Evolutionary conservation across 805 yeast genomes (phyloP), one percentile per base, ranked within the genome.

Genomic region (Lipomyces chichibuensis): DNA sequence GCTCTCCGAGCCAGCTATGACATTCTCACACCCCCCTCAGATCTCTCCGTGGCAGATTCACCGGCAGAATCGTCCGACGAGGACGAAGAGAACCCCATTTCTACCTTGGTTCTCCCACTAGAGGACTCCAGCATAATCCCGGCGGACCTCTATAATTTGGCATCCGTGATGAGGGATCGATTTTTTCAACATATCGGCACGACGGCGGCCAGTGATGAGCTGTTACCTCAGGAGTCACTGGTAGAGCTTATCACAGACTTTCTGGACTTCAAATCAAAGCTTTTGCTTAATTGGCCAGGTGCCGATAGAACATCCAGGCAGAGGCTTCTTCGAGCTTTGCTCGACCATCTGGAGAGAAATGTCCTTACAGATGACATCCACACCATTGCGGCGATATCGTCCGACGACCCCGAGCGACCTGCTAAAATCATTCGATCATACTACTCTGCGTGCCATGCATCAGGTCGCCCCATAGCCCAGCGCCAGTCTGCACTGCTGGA

Each of bases 71-170:
- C 37, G 37, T 35, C 37, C 37, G 13, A 35, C 37, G 37, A 35
- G 37, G 37, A 35, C 37, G 37, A 35, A 35, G 37, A 35, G 37
- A 35, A 35, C 37, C 37, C 37, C 37, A 35, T 35, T 35, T 11
- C 37, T 35, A 35, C 37, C 9, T 35, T 35, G 37, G 37, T 35
- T 35, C 37, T 35, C 66, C 81, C 90, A 20, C 86, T 94, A 65
- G 98, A 94, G 82, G 92, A 92, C 78, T 88, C 94, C 25, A 81
- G 93, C 63, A 84, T 93, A 75, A 92, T 95, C 64, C 97, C 98
- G 60, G 87, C 96, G 51, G 85, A 87, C 64, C 83, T 88, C 63
- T 89, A 90, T 76, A 86, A 92, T 74, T 85, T 88, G 75, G 91
- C 91, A 76, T 88, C 94, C 66, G 97, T 92, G 80, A 84, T 95